Base-by-base conservation (phyloP, 495 filamentous ascomycete species). In the Hyaloscypha finlandica region DNA sequence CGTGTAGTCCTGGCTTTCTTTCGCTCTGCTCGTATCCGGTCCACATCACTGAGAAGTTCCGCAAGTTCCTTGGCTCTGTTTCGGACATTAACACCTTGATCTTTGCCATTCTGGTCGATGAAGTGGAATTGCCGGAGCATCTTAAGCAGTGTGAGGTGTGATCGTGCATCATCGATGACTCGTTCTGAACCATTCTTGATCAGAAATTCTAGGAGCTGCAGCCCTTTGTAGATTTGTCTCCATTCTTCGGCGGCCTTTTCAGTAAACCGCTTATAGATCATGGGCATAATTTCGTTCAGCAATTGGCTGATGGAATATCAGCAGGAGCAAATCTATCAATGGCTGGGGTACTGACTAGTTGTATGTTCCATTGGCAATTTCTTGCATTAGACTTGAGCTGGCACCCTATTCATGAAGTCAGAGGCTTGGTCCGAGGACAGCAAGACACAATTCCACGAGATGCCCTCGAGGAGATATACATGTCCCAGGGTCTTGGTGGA, bases 181-280 rank as follows among this genome's bases (percentile, higher is more conserved):
- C 96, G 86, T 76, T 99, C 95, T 30, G 95, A 97, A 60, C 95
- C 95, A 74, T 99, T 96, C 84, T 98, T 98, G 79, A 99, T 90
- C 33, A 99, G 85, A 77, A 96, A 98, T 76, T 99, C 95, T 71
- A 99, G 89, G 31, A 99, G 85, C 81, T 98, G 95, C 25, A 99
- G 90, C 58, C 88, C 88, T 84, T 99, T 99, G 83, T 98, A 99
- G 67, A 98, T 99, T 77, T 99, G 95, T 68, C 96, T 88, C 95
- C 95, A 99, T 78, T 99, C 95, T 75, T 99, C 95, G 54, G 96
- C 93, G 22, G 92, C 84, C 80, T 99, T 99, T 75, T 99, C 95
- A 62, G 95, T 99, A 74, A 99, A 99, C 57, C 95, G 90, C 74
- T 96, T 96, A 82, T 99, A 99, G 71, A 99, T 97, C 92, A 99